These are phyloP conservation scores for Beauveria scarabaeidicola DNA, from an alignment of 2,329 filamentous ascomycete species.

Conservation along the genomic window DNA sequence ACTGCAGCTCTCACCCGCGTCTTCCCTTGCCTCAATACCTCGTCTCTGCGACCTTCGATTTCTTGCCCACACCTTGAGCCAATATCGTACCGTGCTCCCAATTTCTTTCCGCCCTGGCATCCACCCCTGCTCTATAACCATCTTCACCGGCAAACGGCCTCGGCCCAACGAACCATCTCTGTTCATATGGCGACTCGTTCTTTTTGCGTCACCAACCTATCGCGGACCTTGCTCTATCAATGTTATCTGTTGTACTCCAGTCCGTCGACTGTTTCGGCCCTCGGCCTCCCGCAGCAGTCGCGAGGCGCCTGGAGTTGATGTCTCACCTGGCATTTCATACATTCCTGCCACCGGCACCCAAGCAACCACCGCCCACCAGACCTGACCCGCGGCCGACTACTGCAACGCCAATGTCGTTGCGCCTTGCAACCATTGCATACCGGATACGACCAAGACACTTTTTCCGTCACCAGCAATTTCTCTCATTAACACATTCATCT, in stretches of 20 bases:
- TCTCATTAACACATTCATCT: neutral
- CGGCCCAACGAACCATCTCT: neutral
- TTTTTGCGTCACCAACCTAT: neutral
- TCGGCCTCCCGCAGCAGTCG: neutral
- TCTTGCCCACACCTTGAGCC: neutral
- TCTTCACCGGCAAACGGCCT: neutral
- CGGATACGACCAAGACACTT: constrained; percentile 3
- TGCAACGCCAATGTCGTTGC: constrained; percentile 2
- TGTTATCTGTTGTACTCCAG: neutral
- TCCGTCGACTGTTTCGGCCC: neutral
- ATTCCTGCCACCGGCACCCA: constrained; percentile 4
- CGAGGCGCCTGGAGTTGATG: neutral
- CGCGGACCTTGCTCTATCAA: neutral
- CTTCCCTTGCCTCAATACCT: neutral
- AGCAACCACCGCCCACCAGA: neutral
- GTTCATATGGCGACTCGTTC: neutral
- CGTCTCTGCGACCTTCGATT: neutral
- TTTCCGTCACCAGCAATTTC: neutral
- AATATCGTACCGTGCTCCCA: neutral
- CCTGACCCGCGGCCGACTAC: neutral
- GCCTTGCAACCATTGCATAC: constrained; percentile 2
- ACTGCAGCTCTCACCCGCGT: neutral
- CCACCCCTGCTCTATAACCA: neutral
- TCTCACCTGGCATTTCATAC: constrained; percentile 11
- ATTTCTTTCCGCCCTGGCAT: neutral